These are phyloP conservation scores for Hypomontagnella monticulosa DNA, from an alignment of 495 filamentous ascomycete genomes.

Conservation along the genomic window DNA sequence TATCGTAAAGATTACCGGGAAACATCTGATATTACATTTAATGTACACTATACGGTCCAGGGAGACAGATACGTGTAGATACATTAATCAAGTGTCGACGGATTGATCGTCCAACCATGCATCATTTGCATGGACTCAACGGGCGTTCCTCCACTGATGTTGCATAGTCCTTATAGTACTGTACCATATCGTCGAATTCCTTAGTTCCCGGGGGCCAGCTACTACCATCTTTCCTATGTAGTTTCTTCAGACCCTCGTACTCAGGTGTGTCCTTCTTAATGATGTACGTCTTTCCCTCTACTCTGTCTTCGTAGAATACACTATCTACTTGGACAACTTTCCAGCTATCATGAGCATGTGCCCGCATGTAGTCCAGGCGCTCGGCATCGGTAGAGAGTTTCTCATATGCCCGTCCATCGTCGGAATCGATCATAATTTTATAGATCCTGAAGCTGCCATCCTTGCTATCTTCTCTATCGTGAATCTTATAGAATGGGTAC, in stretches of 20 bases:
- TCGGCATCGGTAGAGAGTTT: constrained; percentile 5
- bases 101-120: background rate
- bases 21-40: too few species aligned
- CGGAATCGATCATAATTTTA: constrained; percentile 6
- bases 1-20: too few species aligned
- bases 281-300: constrained; percentile 1
- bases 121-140: constrained; percentile 13
- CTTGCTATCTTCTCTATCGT: background rate
- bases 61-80: too few species aligned
- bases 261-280: constrained; percentile 1
- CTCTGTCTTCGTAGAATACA: constrained; percentile 3
- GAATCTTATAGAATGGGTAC: constrained; percentile 9
- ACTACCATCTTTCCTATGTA: constrained; percentile 4
- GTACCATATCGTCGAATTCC: constrained; percentile 14
- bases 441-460: constrained; percentile 3
- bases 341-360: constrained; percentile 17
- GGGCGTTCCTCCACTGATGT: background rate
- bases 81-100: too few species aligned
- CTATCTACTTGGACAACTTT: background rate
- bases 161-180: constrained; percentile 5
- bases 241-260: background rate
- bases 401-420: constrained; percentile 12
- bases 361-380: constrained; percentile 10
- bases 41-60: too few species aligned
- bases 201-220: background rate